phyloP scores from a whole-genome alignment of 1,284 basidiomycete species.

The Vanrija pseudolonga region DNA sequence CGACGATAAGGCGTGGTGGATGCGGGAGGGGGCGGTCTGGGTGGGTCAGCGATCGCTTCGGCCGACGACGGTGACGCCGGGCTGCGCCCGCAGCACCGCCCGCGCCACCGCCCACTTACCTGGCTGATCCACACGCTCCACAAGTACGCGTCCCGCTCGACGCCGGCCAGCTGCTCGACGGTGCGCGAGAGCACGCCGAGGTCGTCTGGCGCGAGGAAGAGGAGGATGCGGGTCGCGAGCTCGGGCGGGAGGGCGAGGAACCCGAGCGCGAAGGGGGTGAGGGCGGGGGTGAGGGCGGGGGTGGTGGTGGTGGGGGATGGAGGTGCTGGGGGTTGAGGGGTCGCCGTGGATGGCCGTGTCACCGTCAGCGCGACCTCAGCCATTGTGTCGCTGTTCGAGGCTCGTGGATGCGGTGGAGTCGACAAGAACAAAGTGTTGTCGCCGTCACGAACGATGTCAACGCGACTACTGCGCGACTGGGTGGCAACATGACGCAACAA shows the following conservation, averaged over 20 bases:
- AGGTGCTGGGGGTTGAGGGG: too few species aligned
- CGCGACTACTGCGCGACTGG: too few species aligned
- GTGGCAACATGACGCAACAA: too few species aligned
- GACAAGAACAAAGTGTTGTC: too few species aligned
- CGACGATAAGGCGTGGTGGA: conserved; percentile 21
- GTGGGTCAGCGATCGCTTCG: not conserved
- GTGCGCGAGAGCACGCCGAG: conserved; percentile 21
- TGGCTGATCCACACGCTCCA: conserved; percentile 17
- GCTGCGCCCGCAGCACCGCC: not conserved
- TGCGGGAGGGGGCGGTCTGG: conserved; percentile 21
- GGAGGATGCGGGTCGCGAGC: conserved; percentile 23
- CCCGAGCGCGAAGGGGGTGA: conserved; percentile 9
- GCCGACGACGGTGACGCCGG: too few species aligned
- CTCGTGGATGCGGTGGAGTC: too few species aligned
- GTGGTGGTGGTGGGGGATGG: too few species aligned
- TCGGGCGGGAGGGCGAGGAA: conserved; percentile 22
- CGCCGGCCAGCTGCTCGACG: conserved; percentile 16
- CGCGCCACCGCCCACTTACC: conserved; percentile 4
- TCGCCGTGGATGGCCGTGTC: too few species aligned
- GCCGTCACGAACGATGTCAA: too few species aligned
- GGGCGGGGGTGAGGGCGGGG: not conserved
- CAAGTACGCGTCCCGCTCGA: conserved; percentile 23
- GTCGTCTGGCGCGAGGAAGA: conserved; percentile 25
- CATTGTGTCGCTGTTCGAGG: too few species aligned
- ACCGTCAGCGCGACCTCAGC: too few species aligned